Evolutionary conservation across 1,139 yeast species (phyloP), one percentile per base, ranked within the genome.

Genomic region (Ogataea hybrid): DNA sequence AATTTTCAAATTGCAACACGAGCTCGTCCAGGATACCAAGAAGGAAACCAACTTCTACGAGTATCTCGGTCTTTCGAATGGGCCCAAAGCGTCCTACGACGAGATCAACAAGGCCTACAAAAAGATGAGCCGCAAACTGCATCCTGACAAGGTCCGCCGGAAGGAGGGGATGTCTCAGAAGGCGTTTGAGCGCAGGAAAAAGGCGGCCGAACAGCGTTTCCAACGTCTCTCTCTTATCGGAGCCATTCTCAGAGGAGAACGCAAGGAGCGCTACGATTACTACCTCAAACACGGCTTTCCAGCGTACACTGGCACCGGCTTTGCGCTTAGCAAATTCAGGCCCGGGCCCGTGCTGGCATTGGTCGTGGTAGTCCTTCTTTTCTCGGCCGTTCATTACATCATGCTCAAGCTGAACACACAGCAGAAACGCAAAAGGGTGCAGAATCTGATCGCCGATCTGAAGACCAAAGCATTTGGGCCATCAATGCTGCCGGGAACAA

Each of bases 241-340:
- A 35, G 77, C 84, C 56, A 81, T 89, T 43, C 72, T 90, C 46
- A 70, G 89, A 48, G 75, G 77, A 37, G 71, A 77, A 8, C 73
- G 76, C 45, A 78, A 84, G 47, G 83, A 81, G 51, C 72, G 92
- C 14, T 92, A 92, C 61, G 97, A 92, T 62, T 90, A 81, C 63
- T 92, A 87, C 64, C 69, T 85, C 44, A 70, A 75, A 29, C 77
- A 81, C 52, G 99, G 98, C 3, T 92, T 92, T 64, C 99, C 98
- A 5, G 73, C 73, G 46, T 87, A 86, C 35, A 79, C 75, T 45
- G 77, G 75, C 0, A 66, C 75, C 2, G 76, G 71, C 0, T 79
- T 75, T 58, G 69, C 66, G 41, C 77, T 75, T 49, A 63, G 75
- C 33, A 70, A 73, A 55, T 82, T 77, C 61, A 71, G 77, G 41